Conservation (phyloP, 2,329 filamentous ascomycete species). For the Zymoseptoria brevis region DNA sequence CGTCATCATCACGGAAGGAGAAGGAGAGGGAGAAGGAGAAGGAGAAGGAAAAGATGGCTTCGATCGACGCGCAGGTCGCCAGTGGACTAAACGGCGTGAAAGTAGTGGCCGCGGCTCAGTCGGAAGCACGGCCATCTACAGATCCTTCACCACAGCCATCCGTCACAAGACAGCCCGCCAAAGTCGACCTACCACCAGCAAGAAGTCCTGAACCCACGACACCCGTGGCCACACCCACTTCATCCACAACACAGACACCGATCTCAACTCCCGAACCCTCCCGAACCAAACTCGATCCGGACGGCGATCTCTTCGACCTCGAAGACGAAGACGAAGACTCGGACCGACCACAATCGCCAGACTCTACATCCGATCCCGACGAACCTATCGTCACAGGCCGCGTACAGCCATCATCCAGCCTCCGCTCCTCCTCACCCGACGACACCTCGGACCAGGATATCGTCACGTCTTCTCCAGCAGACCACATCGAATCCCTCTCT, state of each 20-base stretch:
- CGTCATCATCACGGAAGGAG: conserved; percentile 3
- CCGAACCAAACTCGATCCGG: conserved; percentile 14
- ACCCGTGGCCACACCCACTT: neutral
- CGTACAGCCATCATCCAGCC: neutral
- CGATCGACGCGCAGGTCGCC: neutral
- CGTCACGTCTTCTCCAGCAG: neutral
- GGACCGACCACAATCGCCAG: conserved; percentile 12
- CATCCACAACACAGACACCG: neutral
- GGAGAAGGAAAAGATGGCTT: neutral
- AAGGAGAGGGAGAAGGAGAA: neutral
- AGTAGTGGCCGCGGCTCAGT: neutral
- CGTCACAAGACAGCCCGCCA: neutral
- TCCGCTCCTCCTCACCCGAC: neutral
- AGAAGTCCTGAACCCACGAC: neutral
- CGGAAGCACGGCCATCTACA: neutral
- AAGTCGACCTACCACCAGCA: neutral
- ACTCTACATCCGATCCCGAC: conserved; percentile 6
- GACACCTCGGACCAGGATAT: conserved; percentile 10
- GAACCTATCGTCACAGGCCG: neutral
- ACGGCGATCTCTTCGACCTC: conserved; percentile 27
- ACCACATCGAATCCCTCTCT: conserved; percentile 21
- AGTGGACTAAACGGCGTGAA: neutral
- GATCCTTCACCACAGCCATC: neutral
- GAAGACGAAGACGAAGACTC: conserved; percentile 20
- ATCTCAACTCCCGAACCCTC: neutral